Evolutionary conservation across 306 rosid species (phyloP), one percentile per base, ranked within the genome.

Genomic region (Rosa chinensis): DNA sequence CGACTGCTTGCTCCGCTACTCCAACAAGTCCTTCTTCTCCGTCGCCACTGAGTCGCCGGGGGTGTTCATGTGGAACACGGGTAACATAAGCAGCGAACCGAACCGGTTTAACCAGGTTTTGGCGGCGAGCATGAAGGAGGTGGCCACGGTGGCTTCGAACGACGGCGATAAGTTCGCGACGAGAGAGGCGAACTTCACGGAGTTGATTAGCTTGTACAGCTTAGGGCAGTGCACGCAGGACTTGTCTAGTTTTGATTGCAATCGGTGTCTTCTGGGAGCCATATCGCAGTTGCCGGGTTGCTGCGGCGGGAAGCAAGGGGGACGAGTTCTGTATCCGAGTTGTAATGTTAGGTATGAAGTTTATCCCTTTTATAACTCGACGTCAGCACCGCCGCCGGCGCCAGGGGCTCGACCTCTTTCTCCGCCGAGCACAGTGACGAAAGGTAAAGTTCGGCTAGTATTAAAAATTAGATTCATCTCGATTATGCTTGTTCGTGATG

Each of bases 1-100:
- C 4, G 47, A 61, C 4, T 89, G 97, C 44, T 28, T 66, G 74
- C n/a, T 89, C 0, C 88, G 92, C 2, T 91, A 88, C 79, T 67
- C 91, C 32, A 85, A 84, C 77, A 3, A 5, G 4, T 48, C 83
- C 45, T 25, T 87, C 71, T 77, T 76, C 79, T 74, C 78, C 55
- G 74, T 5, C 0, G 2, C 56, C 56, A 0, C 0, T 0, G 56
- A 50, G 56, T 16, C 5, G 62, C 62, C 28, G 10, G 10, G 10
- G 10, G 0, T 43, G 47, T 43, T 43, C 47, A 7, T 43, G 47
- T 7, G 10, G 10, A 43, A 43, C 47, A 6, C 47, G 2, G 10
- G 2, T 10, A 43, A 43, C 47, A 10, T 43, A n/a, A n/a, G n/a
- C n/a, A 43, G 10, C 10, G 47, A 43, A 2, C 0, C 47, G 47